These are phyloP conservation scores for Penicillium fuscoglaucum DNA, from an alignment of 2,329 filamentous ascomycete genomes.

Conservation along the genomic window DNA sequence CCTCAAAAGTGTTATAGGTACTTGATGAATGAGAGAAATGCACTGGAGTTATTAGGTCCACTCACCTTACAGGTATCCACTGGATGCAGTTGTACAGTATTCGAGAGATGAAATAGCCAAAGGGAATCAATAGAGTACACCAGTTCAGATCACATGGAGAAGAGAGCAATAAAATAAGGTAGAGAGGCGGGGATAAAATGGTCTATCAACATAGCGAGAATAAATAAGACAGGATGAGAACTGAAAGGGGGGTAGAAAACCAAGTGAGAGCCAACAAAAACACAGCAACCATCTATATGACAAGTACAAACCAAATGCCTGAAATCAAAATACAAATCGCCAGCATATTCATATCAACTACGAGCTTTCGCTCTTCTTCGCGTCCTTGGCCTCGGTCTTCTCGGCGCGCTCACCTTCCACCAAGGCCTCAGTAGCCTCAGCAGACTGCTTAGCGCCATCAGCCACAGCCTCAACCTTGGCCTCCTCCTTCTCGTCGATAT, in stretches of 20 bases:
- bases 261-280: neutral
- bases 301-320: slow-evolving; percentile 6
- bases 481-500: slow-evolving; percentile 92
- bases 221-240: slow-evolving; percentile 27
- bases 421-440: slow-evolving; percentile 47
- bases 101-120: slow-evolving; percentile 15
- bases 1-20: neutral
- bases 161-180: slow-evolving; percentile 9
- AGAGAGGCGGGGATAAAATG: slow-evolving; percentile 13
- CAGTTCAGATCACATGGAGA: slow-evolving; percentile 11
- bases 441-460: slow-evolving; percentile 45
- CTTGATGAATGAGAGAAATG: neutral
- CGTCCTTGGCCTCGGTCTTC: slow-evolving; percentile 26
- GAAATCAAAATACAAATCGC: slow-evolving; percentile 16
- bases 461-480: slow-evolving; percentile 53
- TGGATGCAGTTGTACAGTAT: neutral
- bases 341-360: slow-evolving; percentile 17
- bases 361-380: slow-evolving; percentile 30
- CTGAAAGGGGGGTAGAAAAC: slow-evolving; percentile 14
- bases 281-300: slow-evolving; percentile 16
- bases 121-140: slow-evolving; percentile 21
- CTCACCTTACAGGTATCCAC: neutral
- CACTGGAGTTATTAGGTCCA: neutral
- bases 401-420: slow-evolving; percentile 42
- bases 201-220: slow-evolving; percentile 26